Percentiles rank a stretch among this genome's conserved stretches.
Conservation (phyloP, 257 asterid species). For the Henckelia pumila region DNA sequence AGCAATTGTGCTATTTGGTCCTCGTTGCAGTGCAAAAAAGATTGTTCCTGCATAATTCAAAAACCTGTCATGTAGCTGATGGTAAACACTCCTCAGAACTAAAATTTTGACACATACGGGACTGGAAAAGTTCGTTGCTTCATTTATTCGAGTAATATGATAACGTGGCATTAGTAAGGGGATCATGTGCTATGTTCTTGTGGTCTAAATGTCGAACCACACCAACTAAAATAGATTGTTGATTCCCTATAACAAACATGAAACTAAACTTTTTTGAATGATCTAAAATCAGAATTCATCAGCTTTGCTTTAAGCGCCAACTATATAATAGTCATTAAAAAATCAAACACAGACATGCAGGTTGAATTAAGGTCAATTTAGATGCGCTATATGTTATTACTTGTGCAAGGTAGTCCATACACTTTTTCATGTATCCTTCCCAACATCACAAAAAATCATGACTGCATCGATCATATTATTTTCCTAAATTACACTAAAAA, state of each 20-base stretch:
- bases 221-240: constrained; percentile 65
- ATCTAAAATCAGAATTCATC: constrained; percentile 9
- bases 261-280: constrained; percentile 19
- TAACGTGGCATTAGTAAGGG: constrained; percentile 65
- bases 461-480: not conserved
- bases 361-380: no score
- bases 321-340: constrained; percentile 1
- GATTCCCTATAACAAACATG: constrained; percentile 49
- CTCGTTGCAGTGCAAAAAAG: constrained; percentile 67
- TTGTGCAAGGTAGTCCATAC: not conserved
- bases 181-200: constrained; percentile 80
- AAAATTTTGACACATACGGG: constrained; percentile 1
- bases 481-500: not conserved
- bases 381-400: not conserved
- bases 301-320: not conserved
- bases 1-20: constrained; percentile 85
- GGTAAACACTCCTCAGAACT: not conserved
- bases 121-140: not conserved
- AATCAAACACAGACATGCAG: not conserved
- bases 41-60: constrained; percentile 59
- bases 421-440: not conserved
- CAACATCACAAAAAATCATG: not conserved
- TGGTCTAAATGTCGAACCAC: constrained; percentile 92
- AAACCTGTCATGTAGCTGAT: constrained; percentile 8
- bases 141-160: constrained; percentile 26